Evolutionary conservation across 202 grass and related monocot genomes (phyloP).

Genomic region (Panicum hallii): DNA sequence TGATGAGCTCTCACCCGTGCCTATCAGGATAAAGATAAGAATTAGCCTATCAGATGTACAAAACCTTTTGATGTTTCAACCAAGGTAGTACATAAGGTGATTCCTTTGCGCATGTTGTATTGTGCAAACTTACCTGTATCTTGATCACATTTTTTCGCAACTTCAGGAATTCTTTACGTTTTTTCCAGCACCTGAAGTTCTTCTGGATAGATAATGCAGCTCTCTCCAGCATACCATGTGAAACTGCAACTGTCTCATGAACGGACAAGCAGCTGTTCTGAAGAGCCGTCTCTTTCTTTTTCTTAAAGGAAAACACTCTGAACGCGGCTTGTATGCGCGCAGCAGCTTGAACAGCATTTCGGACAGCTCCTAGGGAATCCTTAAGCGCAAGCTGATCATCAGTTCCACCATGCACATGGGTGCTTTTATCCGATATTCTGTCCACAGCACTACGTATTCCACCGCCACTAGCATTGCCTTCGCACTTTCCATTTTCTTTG

Average conservation of each 20-base stretch:
- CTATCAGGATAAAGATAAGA: constrained; percentile 56
- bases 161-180: constrained; percentile 63
- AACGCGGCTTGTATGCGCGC: constrained; percentile 79
- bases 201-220: constrained; percentile 94
- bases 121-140: constrained; percentile 76
- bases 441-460: constrained; percentile 39
- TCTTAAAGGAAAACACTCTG: constrained; percentile 68
- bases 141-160: constrained; percentile 64
- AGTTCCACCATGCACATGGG: constrained; percentile 54
- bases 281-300: constrained; percentile 60
- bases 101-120: constrained; percentile 26
- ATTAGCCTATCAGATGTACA: constrained; percentile 17
- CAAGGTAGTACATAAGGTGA: constrained; percentile 20
- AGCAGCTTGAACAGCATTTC: constrained; percentile 86
- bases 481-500: constrained; percentile 40
- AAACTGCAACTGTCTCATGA: constrained; percentile 25
- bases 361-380: constrained; percentile 75
- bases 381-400: constrained; percentile 83
- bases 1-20: constrained; percentile 80
- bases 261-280: constrained; percentile 32
- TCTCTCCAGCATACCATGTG: constrained; percentile 54
- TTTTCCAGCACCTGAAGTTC: constrained; percentile 87
- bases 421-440: constrained; percentile 66
- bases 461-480: constrained; percentile 18
- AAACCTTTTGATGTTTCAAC: background rate